Percentiles rank a stretch among this genome's conserved stretches.
Evolutionary conservation across 305 asterid species (phyloP).

Genomic region (Solanum hybrid): DNA sequence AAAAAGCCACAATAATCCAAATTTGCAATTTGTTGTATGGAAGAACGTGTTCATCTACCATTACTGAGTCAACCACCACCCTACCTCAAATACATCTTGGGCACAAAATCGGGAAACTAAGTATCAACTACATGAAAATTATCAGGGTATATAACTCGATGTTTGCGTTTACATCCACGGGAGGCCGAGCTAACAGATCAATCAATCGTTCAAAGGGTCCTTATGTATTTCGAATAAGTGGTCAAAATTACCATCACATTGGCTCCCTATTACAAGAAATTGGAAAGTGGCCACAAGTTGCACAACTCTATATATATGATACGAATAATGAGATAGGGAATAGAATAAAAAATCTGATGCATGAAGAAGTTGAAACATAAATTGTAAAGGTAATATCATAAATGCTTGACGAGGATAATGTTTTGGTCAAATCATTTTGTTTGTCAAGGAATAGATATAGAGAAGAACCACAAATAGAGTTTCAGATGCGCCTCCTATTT

Average conservation of each 20-base stretch:
- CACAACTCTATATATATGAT: neutral
- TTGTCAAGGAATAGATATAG: neutral
- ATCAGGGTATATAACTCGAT: too few species aligned
- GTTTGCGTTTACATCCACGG: neutral
- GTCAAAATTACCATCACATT: neutral
- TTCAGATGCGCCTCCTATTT: neutral
- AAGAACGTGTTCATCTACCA: neutral
- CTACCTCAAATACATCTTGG: neutral
- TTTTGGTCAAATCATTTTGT: neutral
- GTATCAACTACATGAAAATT: neutral
- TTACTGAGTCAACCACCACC: neutral
- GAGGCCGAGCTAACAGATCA: neutral
- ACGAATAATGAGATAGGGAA: neutral
- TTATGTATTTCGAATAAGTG: neutral
- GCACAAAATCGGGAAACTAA: neutral
- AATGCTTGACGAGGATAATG: neutral
- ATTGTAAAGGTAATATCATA: neutral
- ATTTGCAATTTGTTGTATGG: neutral
- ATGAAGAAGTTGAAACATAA: neutral
- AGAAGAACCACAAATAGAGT: neutral
- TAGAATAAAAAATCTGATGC: neutral
- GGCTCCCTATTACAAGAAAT: too few species aligned
- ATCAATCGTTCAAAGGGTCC: neutral
- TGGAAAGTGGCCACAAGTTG: too few species aligned
- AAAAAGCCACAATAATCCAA: neutral